A percentile compares a stretch with the other conserved stretches of the same genome.
Conservation (phyloP, 75 land plant genomes). For the Cryptomeria japonica region DNA sequence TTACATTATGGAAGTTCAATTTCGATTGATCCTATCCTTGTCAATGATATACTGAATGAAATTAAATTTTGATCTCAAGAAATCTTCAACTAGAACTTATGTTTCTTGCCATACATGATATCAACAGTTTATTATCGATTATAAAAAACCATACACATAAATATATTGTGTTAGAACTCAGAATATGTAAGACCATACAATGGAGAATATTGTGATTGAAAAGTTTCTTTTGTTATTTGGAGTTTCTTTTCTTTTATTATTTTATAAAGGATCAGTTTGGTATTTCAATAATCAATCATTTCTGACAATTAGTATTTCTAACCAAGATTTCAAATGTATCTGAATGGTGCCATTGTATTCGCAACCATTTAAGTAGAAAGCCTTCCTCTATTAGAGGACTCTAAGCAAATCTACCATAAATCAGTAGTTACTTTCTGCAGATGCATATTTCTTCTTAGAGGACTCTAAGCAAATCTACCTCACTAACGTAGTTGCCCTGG, state of each 20-base stretch:
- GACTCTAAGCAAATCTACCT: too few species aligned
- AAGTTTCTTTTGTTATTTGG: not conserved
- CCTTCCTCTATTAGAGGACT: too few species aligned
- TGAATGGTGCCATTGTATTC: too few species aligned
- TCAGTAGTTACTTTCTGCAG: too few species aligned
- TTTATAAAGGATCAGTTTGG: not conserved
- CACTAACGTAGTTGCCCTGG: too few species aligned
- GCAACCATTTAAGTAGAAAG: too few species aligned
- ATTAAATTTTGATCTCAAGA: not conserved
- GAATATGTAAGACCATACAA: not conserved
- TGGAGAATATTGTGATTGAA: not conserved
- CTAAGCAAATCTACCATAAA: too few species aligned
- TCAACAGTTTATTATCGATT: not conserved
- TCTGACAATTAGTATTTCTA: too few species aligned
- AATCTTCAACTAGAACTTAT: not conserved
- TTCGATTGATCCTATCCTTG: not conserved
- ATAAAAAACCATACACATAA: not conserved
- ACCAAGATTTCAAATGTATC: too few species aligned
- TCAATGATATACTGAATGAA: not conserved
- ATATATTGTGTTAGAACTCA: not conserved
- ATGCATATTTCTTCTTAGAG: too few species aligned
- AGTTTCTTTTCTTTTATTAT: not conserved
- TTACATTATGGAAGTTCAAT: not conserved
- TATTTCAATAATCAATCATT: not conserved
- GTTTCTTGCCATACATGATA: not conserved